Conservation (phyloP, 164 flowering plant genomes). For the Liriodendron chinense region DNA sequence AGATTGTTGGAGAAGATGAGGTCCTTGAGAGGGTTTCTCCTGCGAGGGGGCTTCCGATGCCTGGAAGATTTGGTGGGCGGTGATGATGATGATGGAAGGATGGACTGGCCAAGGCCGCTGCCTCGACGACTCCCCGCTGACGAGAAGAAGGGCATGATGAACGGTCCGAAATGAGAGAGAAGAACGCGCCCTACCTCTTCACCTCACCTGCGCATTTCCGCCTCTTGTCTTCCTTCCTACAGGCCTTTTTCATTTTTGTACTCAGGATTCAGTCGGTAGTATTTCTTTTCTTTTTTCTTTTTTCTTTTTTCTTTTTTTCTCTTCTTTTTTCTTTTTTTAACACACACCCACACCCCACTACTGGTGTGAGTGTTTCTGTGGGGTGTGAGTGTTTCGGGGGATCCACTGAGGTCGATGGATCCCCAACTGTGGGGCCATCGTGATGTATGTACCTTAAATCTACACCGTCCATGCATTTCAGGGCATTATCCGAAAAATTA, state of each 20-base stretch:
- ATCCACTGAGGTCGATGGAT: no score
- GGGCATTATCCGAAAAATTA: no score
- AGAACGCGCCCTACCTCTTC: background rate
- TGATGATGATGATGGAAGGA: constrained; percentile 3
- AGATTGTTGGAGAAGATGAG: constrained; percentile 47
- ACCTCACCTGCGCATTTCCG: background rate
- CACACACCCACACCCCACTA: no score
- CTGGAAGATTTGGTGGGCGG: background rate
- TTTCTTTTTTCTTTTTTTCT: no score
- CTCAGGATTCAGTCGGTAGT: no score
- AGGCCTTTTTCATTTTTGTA: background rate
- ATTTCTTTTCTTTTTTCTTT: no score
- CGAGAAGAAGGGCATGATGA: constrained; percentile 13
- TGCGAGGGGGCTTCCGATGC: constrained; percentile 5
- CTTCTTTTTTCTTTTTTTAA: no score
- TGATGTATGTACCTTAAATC: no score
- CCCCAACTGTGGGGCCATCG: no score
- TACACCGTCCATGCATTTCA: no score
- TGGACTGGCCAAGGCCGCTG: background rate
- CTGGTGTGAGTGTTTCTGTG: no score
- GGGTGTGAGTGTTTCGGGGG: no score
- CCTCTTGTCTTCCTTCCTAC: background rate
- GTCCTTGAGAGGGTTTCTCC: constrained; percentile 36
- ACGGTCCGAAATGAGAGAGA: background rate
- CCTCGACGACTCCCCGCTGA: constrained; percentile 15